Percentiles rank a stretch among this genome's conserved stretches.
Evolutionary conservation across 192 early-diverging fungal species (phyloP).

Genomic region (Rhizophlyctis rosea): DNA sequence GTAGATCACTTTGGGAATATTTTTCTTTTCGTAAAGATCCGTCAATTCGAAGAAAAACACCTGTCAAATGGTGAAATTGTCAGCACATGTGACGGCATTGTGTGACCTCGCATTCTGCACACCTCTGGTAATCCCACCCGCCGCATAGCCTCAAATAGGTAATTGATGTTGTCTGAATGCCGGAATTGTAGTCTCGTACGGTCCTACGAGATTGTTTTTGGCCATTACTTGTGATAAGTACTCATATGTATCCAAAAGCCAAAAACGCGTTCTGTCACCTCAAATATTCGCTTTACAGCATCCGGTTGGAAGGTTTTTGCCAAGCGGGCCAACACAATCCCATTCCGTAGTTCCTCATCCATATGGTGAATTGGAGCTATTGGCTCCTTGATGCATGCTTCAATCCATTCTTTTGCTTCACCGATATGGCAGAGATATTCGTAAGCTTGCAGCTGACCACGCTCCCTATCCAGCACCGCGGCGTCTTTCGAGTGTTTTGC

Average conservation of each 20-base stretch:
- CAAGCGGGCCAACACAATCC: conserved; percentile 86
- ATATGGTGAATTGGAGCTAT: conserved; percentile 74
- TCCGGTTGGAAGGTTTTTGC: conserved; percentile 79
- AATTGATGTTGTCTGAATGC: conserved; percentile 98
- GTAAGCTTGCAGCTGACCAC: conserved; percentile 90
- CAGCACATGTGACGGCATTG: not conserved
- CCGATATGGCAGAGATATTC: conserved; percentile 99
- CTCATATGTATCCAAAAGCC: not conserved
- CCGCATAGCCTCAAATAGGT: conserved; percentile 76
- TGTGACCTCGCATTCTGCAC: conserved; percentile 10
- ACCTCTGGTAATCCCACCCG: conserved; percentile 80
- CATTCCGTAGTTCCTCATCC: conserved; percentile 91
- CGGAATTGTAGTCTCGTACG: conserved; percentile 77
- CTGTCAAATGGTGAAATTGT: too few relatives aligned
- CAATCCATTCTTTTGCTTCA: conserved; percentile 99
- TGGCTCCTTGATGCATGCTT: conserved; percentile 81
- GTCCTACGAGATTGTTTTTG: conserved; percentile 49
- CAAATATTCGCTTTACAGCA: conserved; percentile 83
- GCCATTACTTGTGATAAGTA: conserved; percentile 14
- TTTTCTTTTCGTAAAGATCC: conserved; percentile 98
- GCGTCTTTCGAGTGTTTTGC: conserved; percentile 27
- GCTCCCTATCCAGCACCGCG: conserved; percentile 85
- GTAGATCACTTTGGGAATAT: conserved; percentile 98
- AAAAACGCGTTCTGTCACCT: too few relatives aligned
- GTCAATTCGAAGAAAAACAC: conserved; percentile 97